Evolutionary conservation across 768 basidiomycete species (phyloP).

Genomic region (Mycena chlorophos): DNA sequence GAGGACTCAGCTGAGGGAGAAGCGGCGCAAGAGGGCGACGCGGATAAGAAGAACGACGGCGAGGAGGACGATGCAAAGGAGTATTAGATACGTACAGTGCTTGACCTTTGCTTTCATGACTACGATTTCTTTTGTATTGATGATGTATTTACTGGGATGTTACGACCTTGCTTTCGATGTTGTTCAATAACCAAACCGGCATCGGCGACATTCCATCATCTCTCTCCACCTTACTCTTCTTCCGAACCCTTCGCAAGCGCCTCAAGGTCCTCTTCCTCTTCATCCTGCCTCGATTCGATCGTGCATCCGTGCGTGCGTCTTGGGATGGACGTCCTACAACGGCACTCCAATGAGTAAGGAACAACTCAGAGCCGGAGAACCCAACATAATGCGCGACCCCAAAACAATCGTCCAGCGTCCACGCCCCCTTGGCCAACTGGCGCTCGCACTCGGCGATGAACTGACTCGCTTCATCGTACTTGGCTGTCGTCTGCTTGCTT

Average conservation of each 20-base stretch:
- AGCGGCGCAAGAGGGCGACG: not conserved
- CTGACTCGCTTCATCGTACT: not conserved
- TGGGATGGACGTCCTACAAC: too few species aligned
- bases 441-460: not conserved
- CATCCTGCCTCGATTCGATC: too few species aligned
- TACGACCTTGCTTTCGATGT: not conserved
- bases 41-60: slow-evolving; percentile 3
- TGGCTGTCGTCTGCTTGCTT: not conserved
- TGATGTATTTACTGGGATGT: not conserved
- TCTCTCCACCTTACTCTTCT: not conserved
- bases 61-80: slow-evolving; percentile 15
- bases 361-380: not conserved
- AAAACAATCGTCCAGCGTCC: not conserved
- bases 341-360: too few species aligned
- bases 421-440: not conserved
- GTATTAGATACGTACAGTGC: slow-evolving; percentile 1
- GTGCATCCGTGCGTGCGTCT: too few species aligned
- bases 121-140: not conserved
- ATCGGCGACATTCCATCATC: not conserved
- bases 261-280: too few species aligned
- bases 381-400: not conserved
- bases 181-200: not conserved
- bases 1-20: not conserved
- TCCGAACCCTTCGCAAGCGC: too few species aligned
- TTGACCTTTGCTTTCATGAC: not conserved